phyloP scores from a whole-genome alignment of 805 yeast genomes.

The Candida cerambycidarum region DNA sequence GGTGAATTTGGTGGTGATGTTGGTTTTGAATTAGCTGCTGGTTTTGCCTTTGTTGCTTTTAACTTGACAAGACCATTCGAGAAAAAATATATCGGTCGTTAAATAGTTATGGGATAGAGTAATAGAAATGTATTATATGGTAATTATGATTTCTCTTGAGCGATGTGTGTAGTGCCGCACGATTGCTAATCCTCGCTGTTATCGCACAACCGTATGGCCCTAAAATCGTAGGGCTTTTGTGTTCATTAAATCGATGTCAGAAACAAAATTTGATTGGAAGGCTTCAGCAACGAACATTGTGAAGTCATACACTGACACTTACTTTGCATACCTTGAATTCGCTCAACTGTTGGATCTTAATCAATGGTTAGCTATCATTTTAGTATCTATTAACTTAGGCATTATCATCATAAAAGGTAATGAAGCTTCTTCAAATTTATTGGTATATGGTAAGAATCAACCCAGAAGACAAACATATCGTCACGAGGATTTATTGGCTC shows the following conservation, averaged over 20 bases:
- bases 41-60: conserved; percentile 64
- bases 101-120: conserved; percentile 17
- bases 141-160: too few species aligned
- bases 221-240: background rate
- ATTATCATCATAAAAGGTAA: conserved; percentile 12
- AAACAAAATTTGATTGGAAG: background rate
- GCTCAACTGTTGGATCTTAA: conserved; percentile 4
- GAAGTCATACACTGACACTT: conserved; percentile 5
- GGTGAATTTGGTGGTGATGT: conserved; percentile 79
- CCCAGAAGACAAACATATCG: background rate
- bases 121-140: conserved; percentile 2
- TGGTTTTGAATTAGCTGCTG: conserved; percentile 76
- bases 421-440: conserved; percentile 6
- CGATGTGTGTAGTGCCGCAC: too few species aligned
- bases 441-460: conserved; percentile 16
- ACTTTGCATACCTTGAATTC: conserved; percentile 1
- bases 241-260: too few species aligned
- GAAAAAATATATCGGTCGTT: conserved; percentile 58
- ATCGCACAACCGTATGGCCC: background rate
- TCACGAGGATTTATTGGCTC: conserved; percentile 1
- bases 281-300: background rate
- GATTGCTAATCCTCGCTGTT: too few species aligned
- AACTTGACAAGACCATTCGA: conserved; percentile 62
- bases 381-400: conserved; percentile 1
- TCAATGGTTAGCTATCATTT: conserved; percentile 11